A percentile compares a stretch with the other conserved stretches of the same genome.
Evolutionary conservation across 192 early-diverging fungal genomes (phyloP).

Genomic region (Coemansia sp.): DNA sequence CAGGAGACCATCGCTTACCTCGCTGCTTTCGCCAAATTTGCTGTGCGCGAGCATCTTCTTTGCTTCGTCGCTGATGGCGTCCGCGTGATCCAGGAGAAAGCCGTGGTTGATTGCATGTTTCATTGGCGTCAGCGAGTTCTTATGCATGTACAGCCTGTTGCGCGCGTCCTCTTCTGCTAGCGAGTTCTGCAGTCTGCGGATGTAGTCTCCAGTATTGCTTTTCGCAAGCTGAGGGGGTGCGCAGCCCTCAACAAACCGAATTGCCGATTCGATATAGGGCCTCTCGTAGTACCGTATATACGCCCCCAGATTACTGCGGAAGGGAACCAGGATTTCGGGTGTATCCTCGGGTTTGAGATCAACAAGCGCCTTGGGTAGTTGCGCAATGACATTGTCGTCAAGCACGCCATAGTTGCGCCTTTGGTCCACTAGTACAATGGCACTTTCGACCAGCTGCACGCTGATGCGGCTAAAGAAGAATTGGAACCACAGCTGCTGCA

Average conservation of each 20-base stretch:
- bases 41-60: neutral
- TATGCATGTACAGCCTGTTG: neutral
- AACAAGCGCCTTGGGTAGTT: neutral
- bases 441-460: neutral
- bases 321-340: neutral
- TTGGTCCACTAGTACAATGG: neutral
- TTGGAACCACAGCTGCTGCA: constrained; percentile 6
- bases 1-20: neutral
- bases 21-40: neutral
- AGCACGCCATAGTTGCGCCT: neutral
- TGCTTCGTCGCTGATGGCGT: neutral
- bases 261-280: constrained; percentile 1
- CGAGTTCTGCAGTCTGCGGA: neutral
- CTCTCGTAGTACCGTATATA: constrained; percentile 12
- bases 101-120: neutral
- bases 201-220: neutral
- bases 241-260: constrained; percentile 1
- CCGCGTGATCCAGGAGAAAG: neutral
- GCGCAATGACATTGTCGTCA: neutral
- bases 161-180: constrained; percentile 1
- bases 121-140: constrained; percentile 4
- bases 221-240: neutral
- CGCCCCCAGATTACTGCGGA: constrained; percentile 2
- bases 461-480: constrained; percentile 3
- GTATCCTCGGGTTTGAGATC: neutral